Percentiles rank a stretch among this genome's conserved stretches.
These are phyloP conservation scores for Xylaria acuta DNA, from an alignment of 495 filamentous ascomycete species.

Conservation along the genomic window DNA sequence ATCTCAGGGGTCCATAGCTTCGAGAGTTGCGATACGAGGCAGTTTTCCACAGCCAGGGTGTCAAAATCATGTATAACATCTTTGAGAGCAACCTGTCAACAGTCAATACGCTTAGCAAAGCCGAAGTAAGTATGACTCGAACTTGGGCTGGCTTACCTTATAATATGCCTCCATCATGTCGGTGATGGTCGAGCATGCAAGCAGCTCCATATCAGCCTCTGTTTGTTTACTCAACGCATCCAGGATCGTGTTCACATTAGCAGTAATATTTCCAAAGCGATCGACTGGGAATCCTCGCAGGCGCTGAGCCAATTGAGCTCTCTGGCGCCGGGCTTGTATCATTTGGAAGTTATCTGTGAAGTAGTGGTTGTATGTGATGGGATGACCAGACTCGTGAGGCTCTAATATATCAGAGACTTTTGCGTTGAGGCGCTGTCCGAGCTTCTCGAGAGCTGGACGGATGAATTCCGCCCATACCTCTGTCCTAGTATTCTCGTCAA, in stretches of 20 bases:
- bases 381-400: conserved; percentile 46
- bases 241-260: too few species aligned
- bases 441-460: too few species aligned
- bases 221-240: too few species aligned
- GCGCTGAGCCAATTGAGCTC: conserved; percentile 24
- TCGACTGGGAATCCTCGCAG: conserved; percentile 37
- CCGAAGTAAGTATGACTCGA: too few species aligned
- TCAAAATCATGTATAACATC: conserved; percentile 60
- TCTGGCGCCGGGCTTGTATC: conserved; percentile 37
- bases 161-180: conserved; percentile 52
- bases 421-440: too few species aligned
- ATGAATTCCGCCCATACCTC: too few species aligned
- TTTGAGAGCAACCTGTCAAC: conserved; percentile 57
- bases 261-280: conserved; percentile 1
- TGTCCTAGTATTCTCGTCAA: too few species aligned
- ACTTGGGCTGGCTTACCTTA: conserved; percentile 41
- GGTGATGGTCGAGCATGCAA: conserved; percentile 38
- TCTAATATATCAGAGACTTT: conserved; percentile 48
- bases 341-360: conserved; percentile 58
- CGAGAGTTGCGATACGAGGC: conserved; percentile 47
- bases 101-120: too few species aligned
- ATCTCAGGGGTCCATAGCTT: conserved; percentile 42
- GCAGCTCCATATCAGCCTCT: conserved; percentile 42
- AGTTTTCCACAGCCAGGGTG: conserved; percentile 58
- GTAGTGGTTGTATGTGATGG: conserved; percentile 66